Percentiles rank a stretch among this genome's conserved stretches.
These are phyloP conservation scores for Picea sitchensis DNA, from an alignment of 75 land plant species.

Conservation along the genomic window DNA sequence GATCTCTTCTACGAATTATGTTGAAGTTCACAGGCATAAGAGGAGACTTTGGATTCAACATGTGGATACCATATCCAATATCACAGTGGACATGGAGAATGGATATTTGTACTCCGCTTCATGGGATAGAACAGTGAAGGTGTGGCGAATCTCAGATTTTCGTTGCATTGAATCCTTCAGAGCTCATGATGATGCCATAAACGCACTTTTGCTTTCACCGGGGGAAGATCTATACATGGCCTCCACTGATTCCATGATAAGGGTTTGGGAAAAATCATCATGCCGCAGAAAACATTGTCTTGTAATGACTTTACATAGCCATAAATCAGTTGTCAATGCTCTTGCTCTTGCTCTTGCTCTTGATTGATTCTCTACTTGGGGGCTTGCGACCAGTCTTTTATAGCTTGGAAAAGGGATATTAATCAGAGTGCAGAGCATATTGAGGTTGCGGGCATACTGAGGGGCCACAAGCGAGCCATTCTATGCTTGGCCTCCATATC, in stretches of 20 bases:
- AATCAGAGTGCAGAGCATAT: not conserved
- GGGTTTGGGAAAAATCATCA: slow-evolving; percentile 14
- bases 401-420: slow-evolving; percentile 57
- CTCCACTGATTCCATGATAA: slow-evolving; percentile 31
- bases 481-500: slow-evolving; percentile 45
- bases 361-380: slow-evolving; percentile 46
- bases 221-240: slow-evolving; percentile 18
- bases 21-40: slow-evolving; percentile 59
- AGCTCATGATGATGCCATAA: slow-evolving; percentile 64
- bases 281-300: not conserved
- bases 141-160: slow-evolving; percentile 51
- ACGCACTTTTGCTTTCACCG: slow-evolving; percentile 32
- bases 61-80: slow-evolving; percentile 60
- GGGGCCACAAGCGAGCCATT: slow-evolving; percentile 55
- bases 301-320: not conserved
- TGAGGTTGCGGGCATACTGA: slow-evolving; percentile 19
- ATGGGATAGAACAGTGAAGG: slow-evolving; percentile 59
- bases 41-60: slow-evolving; percentile 68
- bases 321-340: slow-evolving; percentile 23
- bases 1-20: slow-evolving; percentile 28
- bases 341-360: slow-evolving; percentile 9
- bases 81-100: slow-evolving; percentile 22
- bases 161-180: slow-evolving; percentile 57
- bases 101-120: slow-evolving; percentile 42
- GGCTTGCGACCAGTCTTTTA: slow-evolving; percentile 45